Conservation (phyloP, 768 basidiomycete species). For the Psilocybe sp. region DNA sequence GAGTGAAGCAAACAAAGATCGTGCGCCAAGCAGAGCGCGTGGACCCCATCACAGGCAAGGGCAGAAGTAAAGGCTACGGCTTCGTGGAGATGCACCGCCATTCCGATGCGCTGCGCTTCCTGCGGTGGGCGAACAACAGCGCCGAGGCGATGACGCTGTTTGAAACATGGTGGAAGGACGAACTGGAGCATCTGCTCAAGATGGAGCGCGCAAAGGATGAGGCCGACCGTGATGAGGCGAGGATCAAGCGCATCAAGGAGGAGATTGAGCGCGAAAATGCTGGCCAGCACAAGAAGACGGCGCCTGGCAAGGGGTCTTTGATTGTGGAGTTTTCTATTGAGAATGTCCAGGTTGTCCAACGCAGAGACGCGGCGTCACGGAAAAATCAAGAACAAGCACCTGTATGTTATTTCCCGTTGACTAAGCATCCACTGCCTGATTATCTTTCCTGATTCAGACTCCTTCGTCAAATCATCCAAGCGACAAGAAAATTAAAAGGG, state of each 20-base stretch:
- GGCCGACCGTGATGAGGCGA: slow-evolving; percentile 48
- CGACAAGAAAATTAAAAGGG: slow-evolving; percentile 13
- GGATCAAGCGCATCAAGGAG: slow-evolving; percentile 54
- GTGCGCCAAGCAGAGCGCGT: slow-evolving; percentile 87
- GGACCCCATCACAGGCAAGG: slow-evolving; percentile 83
- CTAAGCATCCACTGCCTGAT: neutral
- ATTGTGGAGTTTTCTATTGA: slow-evolving; percentile 98
- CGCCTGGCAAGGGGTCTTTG: slow-evolving; percentile 46
- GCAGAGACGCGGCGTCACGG: slow-evolving; percentile 49
- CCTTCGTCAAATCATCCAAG: neutral
- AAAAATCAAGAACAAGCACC: slow-evolving; percentile 35
- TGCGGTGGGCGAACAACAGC: slow-evolving; percentile 96
- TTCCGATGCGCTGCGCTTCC: slow-evolving; percentile 83
- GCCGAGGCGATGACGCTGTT: slow-evolving; percentile 60
- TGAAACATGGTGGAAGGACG: slow-evolving; percentile 90
- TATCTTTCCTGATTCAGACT: neutral
- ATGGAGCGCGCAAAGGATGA: slow-evolving; percentile 61
- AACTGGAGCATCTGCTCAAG: slow-evolving; percentile 58
- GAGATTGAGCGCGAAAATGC: slow-evolving; percentile 39
- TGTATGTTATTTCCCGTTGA: slow-evolving; percentile 15
- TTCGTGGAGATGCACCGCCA: slow-evolving; percentile 90
- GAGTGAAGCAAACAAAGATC: slow-evolving; percentile 89
- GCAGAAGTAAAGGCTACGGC: slow-evolving; percentile 90
- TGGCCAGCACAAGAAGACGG: slow-evolving; percentile 35
- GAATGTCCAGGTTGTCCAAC: slow-evolving; percentile 85